Base-by-base conservation (phyloP, 2,329 filamentous ascomycete genomes). In the Rugonectria rugulosa region DNA sequence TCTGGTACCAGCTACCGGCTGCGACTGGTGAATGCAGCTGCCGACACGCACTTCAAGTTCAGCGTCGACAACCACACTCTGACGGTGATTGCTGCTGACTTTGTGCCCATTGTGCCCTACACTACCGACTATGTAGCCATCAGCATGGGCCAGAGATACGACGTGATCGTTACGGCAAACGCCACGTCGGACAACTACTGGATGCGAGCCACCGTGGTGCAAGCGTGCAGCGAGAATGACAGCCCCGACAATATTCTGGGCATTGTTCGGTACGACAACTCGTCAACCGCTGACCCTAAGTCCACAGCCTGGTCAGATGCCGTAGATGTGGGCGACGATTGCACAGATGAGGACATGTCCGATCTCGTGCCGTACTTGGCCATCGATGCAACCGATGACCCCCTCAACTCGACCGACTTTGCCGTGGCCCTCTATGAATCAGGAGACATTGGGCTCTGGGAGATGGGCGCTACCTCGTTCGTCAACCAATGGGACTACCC, bases 51-150 rank as follows among this genome's bases (percentile, higher is more conserved):
- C 49, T 70, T 77, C 68, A 76, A 77, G 60, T 83, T 84, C 64
- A 74, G 73, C 19, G 82, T 85, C 53, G 82, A 85, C 64, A 77
- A 81, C 38, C 86, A 88, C 66, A 77, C 67, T 1, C 69, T 89
- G 61, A 81, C 76, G 0, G 83, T 88, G 29, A 84, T 88, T 44
- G 76, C 79, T 0, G 73, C 71, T 9, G 86, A 87, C 61, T 73
- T 88, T 12, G 80, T 88, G 0, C 82, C 85, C 6, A 77, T 88
- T 27, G 63, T 75, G 12, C 85, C 85, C 0, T 88, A 82, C 59
- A 71, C 71, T 1, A 79, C 83, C 2, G 21, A 15, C 2, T 19
- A 20, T 19, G 3, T 49, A 6, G 31, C 29, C 24, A 9, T 49
- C 5, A 32, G 46, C 17, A 49, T 49, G 26, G 46, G 46, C 3